These are phyloP conservation scores for Termitomyces titanicus DNA, from an alignment of 768 basidiomycete genomes.

Conservation along the genomic window DNA sequence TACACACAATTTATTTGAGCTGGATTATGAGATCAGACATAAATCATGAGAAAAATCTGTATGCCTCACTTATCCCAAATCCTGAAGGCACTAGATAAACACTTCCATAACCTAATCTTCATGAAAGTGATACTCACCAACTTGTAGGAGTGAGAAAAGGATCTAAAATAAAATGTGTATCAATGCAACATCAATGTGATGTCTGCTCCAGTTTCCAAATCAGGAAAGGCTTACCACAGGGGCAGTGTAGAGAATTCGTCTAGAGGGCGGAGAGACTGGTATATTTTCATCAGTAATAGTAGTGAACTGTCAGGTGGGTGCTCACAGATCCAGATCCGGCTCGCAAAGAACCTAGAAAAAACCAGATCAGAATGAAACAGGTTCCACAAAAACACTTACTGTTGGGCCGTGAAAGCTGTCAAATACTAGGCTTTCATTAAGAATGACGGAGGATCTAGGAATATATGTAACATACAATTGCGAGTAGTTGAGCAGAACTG, in stretches of 20 bases:
- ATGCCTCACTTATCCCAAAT: neutral
- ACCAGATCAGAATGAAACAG: neutral
- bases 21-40: neutral
- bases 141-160: neutral
- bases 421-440: neutral
- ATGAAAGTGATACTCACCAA: neutral
- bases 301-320: neutral
- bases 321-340: neutral
- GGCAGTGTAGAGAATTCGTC: neutral
- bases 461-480: neutral
- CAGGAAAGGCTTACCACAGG: neutral
- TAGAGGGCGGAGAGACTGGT: neutral
- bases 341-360: neutral
- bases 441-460: neutral
- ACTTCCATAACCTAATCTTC: too few species aligned
- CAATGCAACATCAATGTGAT: too few species aligned
- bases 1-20: neutral
- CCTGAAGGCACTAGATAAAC: too few species aligned
- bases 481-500: neutral
- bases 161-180: neutral
- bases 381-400: neutral
- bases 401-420: neutral
- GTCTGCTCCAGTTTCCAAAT: too few species aligned
- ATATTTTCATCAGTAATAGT: neutral
- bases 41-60: neutral